phyloP scores from a whole-genome alignment of 169 alveolate species.

The Plasmodium yoelii region DNA sequence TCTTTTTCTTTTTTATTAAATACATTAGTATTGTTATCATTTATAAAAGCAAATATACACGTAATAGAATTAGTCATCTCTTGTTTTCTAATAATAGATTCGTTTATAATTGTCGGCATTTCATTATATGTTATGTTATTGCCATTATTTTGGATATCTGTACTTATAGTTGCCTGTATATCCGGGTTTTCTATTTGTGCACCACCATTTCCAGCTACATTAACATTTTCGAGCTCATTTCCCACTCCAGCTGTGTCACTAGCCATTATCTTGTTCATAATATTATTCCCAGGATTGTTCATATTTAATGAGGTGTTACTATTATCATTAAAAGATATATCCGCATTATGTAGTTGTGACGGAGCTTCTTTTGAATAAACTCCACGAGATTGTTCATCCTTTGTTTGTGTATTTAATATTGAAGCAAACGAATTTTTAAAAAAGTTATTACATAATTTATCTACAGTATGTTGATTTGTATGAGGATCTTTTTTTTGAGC shows the following conservation, averaged over 20 bases:
- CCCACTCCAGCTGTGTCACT: neutral
- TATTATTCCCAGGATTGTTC: neutral
- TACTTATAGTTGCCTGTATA: constrained; percentile 6
- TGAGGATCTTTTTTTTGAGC: constrained; percentile 1
- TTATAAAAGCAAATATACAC: constrained; percentile 40
- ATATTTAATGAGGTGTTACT: neutral
- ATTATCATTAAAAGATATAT: neutral
- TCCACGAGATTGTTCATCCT: neutral
- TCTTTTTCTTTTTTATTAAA: constrained; percentile 55
- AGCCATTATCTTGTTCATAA: neutral
- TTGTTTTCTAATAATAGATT: neutral
- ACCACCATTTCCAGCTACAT: neutral
- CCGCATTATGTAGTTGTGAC: neutral
- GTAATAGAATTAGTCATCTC: neutral
- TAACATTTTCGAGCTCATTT: neutral
- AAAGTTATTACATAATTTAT: constrained; percentile 57
- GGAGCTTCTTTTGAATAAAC: neutral
- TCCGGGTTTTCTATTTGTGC: constrained; percentile 12
- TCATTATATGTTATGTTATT: constrained; percentile 5
- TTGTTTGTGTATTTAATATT: constrained; percentile 17
- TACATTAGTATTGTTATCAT: neutral
- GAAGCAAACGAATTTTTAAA: constrained; percentile 58
- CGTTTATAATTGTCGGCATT: neutral
- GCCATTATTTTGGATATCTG: neutral
- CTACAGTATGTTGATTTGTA: constrained; percentile 40